A percentile compares a stretch with the other conserved stretches of the same genome.
These are phyloP conservation scores for Pyrenula massariospora DNA, from an alignment of 495 filamentous ascomycete genomes.

Conservation along the genomic window DNA sequence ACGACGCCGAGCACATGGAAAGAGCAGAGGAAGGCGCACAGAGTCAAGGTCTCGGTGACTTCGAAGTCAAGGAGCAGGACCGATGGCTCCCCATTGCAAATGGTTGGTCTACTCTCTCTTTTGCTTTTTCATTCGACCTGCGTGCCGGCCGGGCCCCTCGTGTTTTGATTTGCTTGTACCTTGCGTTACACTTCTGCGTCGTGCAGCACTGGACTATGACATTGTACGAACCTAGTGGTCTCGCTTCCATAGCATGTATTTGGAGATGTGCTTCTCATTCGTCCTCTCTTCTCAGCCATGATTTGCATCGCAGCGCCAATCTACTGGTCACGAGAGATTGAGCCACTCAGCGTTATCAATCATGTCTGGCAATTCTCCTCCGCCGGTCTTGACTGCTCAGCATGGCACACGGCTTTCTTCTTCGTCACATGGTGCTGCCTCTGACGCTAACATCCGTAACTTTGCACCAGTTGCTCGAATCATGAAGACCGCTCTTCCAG, in stretches of 20 bases:
- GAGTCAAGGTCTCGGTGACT: conserved; percentile 61
- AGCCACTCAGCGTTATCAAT: neutral
- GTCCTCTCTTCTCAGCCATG: conserved; percentile 1
- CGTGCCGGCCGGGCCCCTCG: conserved; percentile 2
- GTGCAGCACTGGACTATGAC: neutral
- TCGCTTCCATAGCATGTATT: neutral
- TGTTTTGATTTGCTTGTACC: conserved; percentile 46
- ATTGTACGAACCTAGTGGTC: neutral
- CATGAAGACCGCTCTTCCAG: conserved; percentile 94
- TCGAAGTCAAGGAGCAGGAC: conserved; percentile 99
- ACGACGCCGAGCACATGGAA: conserved; percentile 69
- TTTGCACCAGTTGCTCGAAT: conserved; percentile 94
- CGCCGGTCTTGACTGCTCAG: neutral
- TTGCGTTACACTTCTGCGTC: conserved; percentile 30
- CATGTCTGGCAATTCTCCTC: neutral
- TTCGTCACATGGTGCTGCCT: conserved; percentile 9
- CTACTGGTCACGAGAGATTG: neutral
- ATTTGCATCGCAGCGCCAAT: conserved; percentile 2
- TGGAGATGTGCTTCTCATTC: conserved; percentile 1
- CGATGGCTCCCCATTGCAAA: conserved; percentile 99
- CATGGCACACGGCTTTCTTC: neutral
- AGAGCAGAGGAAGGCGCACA: conserved; percentile 52
- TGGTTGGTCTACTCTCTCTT: conserved; percentile 67
- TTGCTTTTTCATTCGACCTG: conserved; percentile 28
- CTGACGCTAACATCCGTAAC: conserved; percentile 83